Percentiles rank a stretch among this genome's conserved stretches.
Conservation (phyloP, 1,284 basidiomycete genomes). For the Fomes fomentarius region DNA sequence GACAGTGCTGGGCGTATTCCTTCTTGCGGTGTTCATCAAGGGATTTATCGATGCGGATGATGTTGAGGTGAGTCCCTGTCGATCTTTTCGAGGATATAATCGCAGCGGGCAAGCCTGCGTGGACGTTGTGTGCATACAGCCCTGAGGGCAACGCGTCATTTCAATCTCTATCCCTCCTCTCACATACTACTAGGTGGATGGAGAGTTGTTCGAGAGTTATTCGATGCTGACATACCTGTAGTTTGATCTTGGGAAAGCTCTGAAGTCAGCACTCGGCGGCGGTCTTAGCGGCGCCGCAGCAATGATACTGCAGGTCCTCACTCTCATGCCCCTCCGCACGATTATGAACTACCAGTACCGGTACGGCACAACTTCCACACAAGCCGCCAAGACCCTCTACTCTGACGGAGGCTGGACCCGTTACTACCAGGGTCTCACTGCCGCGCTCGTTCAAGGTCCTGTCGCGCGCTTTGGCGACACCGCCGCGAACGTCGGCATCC, state of each 20-base stretch:
- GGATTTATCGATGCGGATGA: constrained; percentile 71
- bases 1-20: constrained; percentile 37
- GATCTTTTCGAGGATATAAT: background rate
- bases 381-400: constrained; percentile 70
- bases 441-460: constrained; percentile 83
- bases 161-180: too few species aligned
- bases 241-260: constrained; percentile 78
- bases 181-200: too few species aligned
- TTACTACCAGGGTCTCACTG: constrained; percentile 82
- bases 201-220: too few species aligned
- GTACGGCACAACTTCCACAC: constrained; percentile 75
- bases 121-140: background rate
- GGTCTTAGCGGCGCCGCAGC: constrained; percentile 85
- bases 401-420: constrained; percentile 78
- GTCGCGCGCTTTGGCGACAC: constrained; percentile 87
- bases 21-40: constrained; percentile 62
- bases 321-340: constrained; percentile 85
- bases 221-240: constrained; percentile 33
- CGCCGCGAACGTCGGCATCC: constrained; percentile 81
- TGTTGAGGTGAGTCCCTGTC: constrained; percentile 53
- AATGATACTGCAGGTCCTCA: constrained; percentile 81
- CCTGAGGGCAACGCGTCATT: too few species aligned
- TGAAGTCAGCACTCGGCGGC: constrained; percentile 82
- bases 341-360: constrained; percentile 93
- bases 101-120: too few species aligned